Evolutionary conservation across 441 rosid species (phyloP).

Genomic region (Flueggea neowawraea): DNA sequence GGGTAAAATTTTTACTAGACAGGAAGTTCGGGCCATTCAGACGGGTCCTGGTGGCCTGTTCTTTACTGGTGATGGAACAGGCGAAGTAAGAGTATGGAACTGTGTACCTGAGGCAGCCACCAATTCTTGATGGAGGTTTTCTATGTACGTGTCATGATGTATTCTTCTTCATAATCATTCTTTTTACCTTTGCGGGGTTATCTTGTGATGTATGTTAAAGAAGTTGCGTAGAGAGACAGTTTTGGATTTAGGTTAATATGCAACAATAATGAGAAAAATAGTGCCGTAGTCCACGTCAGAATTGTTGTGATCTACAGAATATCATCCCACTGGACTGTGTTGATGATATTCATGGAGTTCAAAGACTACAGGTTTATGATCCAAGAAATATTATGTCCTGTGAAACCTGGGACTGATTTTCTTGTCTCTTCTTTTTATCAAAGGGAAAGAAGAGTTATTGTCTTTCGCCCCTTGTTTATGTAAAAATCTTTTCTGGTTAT

Average conservation of each 20-base stretch:
- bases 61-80: constrained; percentile 94
- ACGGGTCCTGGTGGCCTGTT: constrained; percentile 80
- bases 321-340: no score
- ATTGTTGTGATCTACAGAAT: no score
- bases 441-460: no score
- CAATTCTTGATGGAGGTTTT: constrained; percentile 17
- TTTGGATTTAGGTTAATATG: constrained; percentile 16
- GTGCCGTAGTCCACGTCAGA: not conserved
- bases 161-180: constrained; percentile 10
- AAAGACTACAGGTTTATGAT: no score
- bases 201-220: constrained; percentile 17
- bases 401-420: no score
- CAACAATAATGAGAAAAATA: not conserved
- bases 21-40: constrained; percentile 82
- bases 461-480: no score
- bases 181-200: constrained; percentile 9
- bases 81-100: constrained; percentile 93
- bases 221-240: constrained; percentile 24
- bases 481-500: no score
- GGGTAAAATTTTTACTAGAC: constrained; percentile 84
- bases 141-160: constrained; percentile 4
- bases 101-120: constrained; percentile 50
- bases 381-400: no score
- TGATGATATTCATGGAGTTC: no score
- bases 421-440: no score